Base-by-base conservation (phyloP, 2,329 filamentous ascomycete genomes). In the Drechslerella coelobrocha region DNA sequence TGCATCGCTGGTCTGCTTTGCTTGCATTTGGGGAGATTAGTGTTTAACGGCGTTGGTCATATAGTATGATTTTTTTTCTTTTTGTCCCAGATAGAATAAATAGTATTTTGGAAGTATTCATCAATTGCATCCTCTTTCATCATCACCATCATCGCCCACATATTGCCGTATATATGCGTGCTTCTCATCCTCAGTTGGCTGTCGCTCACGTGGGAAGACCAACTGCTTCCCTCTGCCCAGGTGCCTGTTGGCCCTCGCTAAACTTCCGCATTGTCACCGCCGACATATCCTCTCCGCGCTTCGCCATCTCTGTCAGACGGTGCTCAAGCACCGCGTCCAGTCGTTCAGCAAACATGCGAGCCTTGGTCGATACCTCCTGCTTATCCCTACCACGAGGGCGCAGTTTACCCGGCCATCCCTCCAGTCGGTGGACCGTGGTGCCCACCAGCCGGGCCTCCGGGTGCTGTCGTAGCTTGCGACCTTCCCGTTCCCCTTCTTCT, bases 331-430 rank as follows among this genome's bases (percentile, higher is more conserved):
- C 66, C 14, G 66, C 66, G 43, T 71, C 66, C 37, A 71, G 27
- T 23, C 66, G 26, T 24, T 71, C 66, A 2, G 66, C 66, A 24
- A 71, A 71, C 66, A 71, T 60, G 10, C 66, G 45, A 8, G 66
- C 66, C 39, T 71, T 71, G 6, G 66, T 71, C 37, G 66, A 71
- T 29, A 71, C 66, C 39, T 71, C 66, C 39, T 63, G 59, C 51
- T 55, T 71, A 59, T 71, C 66, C 21, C 66, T 53, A 14, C 53
- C 59, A 2, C 47, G 37, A 6, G 59, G 59, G 9, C 51, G 47
- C 31, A 71, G 21, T 26, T 63, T 71, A 23, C 53, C 66, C 1
- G 66, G 59, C 37, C 31, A 60, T 1, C 66, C 66, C 29, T 71
- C 66, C 5, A 71, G 17, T 17, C 66, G 19, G 23, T 71, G 54